phyloP scores from a whole-genome alignment of 2,329 filamentous ascomycete species.

The Nigrospora oryzae region DNA sequence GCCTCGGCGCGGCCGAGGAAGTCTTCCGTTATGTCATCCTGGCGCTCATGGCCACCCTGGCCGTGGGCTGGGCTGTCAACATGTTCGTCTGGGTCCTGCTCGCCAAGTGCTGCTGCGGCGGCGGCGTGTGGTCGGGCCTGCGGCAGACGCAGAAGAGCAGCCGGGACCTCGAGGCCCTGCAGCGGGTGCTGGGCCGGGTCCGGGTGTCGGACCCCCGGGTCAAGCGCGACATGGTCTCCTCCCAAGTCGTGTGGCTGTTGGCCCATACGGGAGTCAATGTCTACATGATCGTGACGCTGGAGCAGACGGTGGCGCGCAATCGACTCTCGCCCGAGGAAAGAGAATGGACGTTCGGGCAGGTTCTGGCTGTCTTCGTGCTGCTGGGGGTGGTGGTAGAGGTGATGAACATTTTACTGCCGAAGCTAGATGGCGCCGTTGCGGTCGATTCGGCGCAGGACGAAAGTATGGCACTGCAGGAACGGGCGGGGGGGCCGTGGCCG shows the following conservation, averaged over 20 bases:
- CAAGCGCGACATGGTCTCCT: neutral
- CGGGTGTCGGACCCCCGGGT: neutral
- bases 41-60: conserved; percentile 1
- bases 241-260: neutral
- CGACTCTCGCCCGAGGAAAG: neutral
- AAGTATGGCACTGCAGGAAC: neutral
- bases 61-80: neutral
- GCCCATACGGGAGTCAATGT: conserved; percentile 1
- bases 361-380: conserved; percentile 1
- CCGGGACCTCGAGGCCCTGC: neutral
- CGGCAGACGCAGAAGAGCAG: neutral
- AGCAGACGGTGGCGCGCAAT: conserved; percentile 1
- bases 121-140: neutral
- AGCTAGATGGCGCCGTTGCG: neutral
- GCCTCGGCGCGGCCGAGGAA: conserved; percentile 2
- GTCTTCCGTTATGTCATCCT: conserved; percentile 2
- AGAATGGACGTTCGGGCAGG: conserved; percentile 1
- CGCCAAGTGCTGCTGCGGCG: conserved; percentile 1
- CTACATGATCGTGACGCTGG: conserved; percentile 3
- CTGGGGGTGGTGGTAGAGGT: conserved; percentile 2
- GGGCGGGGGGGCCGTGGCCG: too few species aligned
- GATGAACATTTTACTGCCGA: neutral
- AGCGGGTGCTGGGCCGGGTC: neutral
- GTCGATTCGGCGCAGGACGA: neutral
- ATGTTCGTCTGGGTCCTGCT: conserved; percentile 1